These are phyloP conservation scores for Nannizzia gypsea DNA, from an alignment of 2,329 filamentous ascomycete species.

Conservation along the genomic window DNA sequence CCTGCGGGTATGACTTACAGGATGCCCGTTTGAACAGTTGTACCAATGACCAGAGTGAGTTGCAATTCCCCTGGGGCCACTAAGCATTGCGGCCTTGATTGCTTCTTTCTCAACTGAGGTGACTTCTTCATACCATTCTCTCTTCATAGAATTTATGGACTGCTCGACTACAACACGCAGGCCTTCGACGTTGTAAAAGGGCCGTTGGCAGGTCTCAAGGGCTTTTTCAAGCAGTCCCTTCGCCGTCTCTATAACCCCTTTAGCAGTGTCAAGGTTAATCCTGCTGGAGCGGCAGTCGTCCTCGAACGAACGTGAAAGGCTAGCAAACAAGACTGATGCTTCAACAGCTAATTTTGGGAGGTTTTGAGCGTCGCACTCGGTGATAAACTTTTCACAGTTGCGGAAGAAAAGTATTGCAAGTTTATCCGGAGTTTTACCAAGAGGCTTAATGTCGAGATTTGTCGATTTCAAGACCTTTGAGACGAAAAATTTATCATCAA, in stretches of 20 bases:
- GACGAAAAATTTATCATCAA: not conserved
- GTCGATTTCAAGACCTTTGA: not conserved
- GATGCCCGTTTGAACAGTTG: slow-evolving; percentile 30
- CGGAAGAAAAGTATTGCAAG: not conserved
- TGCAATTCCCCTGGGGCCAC: slow-evolving; percentile 36
- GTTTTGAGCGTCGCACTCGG: not conserved
- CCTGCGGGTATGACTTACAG: slow-evolving; percentile 6
- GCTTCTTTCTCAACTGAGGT: slow-evolving; percentile 41
- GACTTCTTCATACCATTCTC: slow-evolving; percentile 2
- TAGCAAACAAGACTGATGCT: not conserved
- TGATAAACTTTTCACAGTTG: not conserved
- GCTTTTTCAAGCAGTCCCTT: not conserved
- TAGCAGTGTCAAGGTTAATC: not conserved
- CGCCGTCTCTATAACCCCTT: not conserved
- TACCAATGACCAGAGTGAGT: slow-evolving; percentile 29
- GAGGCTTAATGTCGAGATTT: not conserved
- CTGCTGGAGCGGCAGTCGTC: not conserved
- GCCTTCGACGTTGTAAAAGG: not conserved
- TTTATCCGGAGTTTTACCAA: not conserved
- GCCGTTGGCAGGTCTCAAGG: not conserved
- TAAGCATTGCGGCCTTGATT: slow-evolving; percentile 42
- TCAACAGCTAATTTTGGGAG: not conserved
- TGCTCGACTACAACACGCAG: not conserved
- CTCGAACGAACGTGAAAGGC: not conserved
- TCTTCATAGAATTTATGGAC: not conserved